Evolutionary conservation across 768 basidiomycete species (phyloP).

Genomic region (Pleurotus cornucopiae): DNA sequence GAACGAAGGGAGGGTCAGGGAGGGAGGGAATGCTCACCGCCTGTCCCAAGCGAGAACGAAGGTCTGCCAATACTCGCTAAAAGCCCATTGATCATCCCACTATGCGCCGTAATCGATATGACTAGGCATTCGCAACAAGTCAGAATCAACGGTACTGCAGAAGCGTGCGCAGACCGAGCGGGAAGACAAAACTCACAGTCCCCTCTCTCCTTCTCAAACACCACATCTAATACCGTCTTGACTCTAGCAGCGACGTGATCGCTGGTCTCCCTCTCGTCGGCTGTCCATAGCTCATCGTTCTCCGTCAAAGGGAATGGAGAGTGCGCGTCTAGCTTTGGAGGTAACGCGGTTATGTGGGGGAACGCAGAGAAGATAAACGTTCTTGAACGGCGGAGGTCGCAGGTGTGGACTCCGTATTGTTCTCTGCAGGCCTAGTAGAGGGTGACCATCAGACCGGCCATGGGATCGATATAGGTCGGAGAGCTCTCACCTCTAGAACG

Average conservation of each 20-base stretch:
- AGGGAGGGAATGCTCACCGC: conserved; percentile 40
- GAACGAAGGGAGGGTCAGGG: not conserved
- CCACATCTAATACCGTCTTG: conserved; percentile 43
- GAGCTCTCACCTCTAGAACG: not conserved
- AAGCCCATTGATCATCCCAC: conserved; percentile 57
- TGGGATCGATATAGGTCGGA: not conserved
- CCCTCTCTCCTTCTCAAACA: conserved; percentile 44
- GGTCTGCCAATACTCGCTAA: conserved; percentile 42
- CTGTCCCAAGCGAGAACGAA: conserved; percentile 48
- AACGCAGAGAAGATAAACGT: conserved; percentile 45
- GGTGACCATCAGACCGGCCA: not conserved
- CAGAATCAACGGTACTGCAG: not conserved
- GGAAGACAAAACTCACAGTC: conserved; percentile 36
- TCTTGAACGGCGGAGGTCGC: conserved; percentile 54
- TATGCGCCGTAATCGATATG: conserved; percentile 65
- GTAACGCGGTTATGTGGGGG: conserved; percentile 33
- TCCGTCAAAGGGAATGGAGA: conserved; percentile 36
- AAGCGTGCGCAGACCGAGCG: not conserved
- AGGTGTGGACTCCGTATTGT: conserved; percentile 63
- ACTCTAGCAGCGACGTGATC: conserved; percentile 45
- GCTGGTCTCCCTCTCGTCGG: conserved; percentile 49
- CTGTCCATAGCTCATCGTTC: conserved; percentile 59
- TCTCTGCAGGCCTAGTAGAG: conserved; percentile 58
- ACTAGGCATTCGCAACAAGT: conserved; percentile 32
- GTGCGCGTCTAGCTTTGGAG: conserved; percentile 43